Evolutionary conservation across 2,329 filamentous ascomycete species (phyloP).

Genomic region (Diplocarpon rosae): DNA sequence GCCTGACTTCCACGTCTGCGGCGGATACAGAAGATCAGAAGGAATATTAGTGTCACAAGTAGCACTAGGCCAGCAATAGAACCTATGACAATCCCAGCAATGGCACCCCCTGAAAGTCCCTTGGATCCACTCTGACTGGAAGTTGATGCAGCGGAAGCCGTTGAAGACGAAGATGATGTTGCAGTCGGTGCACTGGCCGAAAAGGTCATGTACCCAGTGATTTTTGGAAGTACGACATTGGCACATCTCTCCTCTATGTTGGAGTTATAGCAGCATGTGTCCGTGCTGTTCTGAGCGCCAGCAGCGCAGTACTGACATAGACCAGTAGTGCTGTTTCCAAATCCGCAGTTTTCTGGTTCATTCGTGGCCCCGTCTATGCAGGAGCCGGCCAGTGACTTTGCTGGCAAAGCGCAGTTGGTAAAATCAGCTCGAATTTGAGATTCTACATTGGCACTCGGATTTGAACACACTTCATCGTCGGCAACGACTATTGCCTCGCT

Average conservation of each 20-base stretch:
- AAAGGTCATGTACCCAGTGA: conserved; percentile 57
- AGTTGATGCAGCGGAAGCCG: conserved; percentile 12
- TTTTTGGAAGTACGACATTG: conserved; percentile 66
- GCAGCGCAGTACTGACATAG: conserved; percentile 79
- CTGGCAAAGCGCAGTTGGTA: conserved; percentile 73
- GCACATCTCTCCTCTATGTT: conserved; percentile 63
- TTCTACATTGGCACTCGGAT: conserved; percentile 52
- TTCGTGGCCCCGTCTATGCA: conserved; percentile 73
- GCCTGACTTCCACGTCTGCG: conserved; percentile 48
- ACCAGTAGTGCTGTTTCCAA: conserved; percentile 56
- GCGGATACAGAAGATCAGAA: conserved; percentile 38
- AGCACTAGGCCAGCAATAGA: conserved; percentile 60
- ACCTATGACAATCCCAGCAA: conserved; percentile 85
- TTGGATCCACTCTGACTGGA: conserved; percentile 11
- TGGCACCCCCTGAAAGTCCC: conserved; percentile 69
- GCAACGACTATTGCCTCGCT: conserved; percentile 80
- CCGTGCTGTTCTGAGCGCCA: conserved; percentile 81
- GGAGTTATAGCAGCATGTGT: conserved; percentile 85
- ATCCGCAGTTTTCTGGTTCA: conserved; percentile 82
- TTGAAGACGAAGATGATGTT: conserved; percentile 19
- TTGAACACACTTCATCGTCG: conserved; percentile 61
- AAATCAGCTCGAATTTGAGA: conserved; percentile 85
- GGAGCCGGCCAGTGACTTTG: conserved; percentile 61
- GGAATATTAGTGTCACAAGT: conserved; percentile 56
- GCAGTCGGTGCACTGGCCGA: conserved; percentile 38